Evolutionary conservation across 2,329 filamentous ascomycete species (phyloP), one percentile per base, ranked within the genome.

Genomic region (Neonectria faginata): DNA sequence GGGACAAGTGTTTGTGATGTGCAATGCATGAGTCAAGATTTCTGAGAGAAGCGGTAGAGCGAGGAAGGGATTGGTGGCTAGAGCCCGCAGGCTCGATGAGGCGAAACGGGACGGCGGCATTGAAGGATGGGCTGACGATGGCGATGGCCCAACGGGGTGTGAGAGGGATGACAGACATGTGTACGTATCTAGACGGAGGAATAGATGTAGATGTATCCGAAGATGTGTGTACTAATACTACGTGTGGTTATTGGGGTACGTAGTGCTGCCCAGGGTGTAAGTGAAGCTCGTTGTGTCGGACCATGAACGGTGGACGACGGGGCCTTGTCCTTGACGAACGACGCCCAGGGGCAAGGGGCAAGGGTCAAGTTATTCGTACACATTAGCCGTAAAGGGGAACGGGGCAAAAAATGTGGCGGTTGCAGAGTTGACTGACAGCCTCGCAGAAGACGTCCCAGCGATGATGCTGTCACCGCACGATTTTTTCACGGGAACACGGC

Each of bases 201-300:
- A 29, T 18, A 25, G 27, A 33, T 20, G 29, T 41, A 41, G 39
- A 9, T 41, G 39, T 18, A 18, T 33, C 31, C 31, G 31, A 12
- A 33, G 31, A 33, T 9, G 16, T 18, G 16, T 18, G n/a, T n/a
- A 25, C 25, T 5, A 25, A 25, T 25, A 25, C 25, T 25, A 6
- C 5, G 5, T 5, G 25, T 25, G 25, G 25, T 29, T 29, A 29
- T 29, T 29, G 6, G 6, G 29, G 29, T 29, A 10, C 29, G 29
- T 29, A 29, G 8, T 29, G 10, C 29, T 29, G 9, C 31, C 31
- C 31, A 33, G 31, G 44, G 58, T 61, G 42, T 56, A 61, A 58
- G 22, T 58, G 60, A 63, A 63, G 60, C 60, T 63, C 42, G 27
- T 27, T 31, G 12, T 55, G 60, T 55, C 60, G 55, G 60, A 59